A percentile compares a stretch with the other conserved stretches of the same genome.
These are phyloP conservation scores for Cyanodermella asteris DNA, from an alignment of 2,329 filamentous ascomycete species.

Conservation along the genomic window DNA sequence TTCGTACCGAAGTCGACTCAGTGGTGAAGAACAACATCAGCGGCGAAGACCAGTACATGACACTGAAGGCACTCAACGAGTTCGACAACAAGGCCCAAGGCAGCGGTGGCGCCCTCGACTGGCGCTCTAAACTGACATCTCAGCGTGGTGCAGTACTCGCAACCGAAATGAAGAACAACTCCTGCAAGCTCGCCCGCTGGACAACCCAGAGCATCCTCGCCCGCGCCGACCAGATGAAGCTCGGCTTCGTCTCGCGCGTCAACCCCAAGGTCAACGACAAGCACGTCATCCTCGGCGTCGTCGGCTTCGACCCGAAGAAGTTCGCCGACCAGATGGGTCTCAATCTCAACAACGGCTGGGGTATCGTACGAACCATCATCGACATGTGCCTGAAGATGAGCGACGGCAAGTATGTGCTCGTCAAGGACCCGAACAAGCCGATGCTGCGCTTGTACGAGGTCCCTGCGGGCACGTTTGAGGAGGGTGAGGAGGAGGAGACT, in stretches of 20 bases:
- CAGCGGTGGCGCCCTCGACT: slow-evolving; percentile 84
- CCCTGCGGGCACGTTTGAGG: slow-evolving; percentile 70
- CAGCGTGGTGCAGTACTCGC: slow-evolving; percentile 94
- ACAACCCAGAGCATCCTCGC: slow-evolving; percentile 91
- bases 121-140: slow-evolving; percentile 81
- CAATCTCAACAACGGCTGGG: slow-evolving; percentile 92
- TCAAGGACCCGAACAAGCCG: slow-evolving; percentile 90
- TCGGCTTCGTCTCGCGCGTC: slow-evolving; percentile 90
- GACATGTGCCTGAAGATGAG: slow-evolving; percentile 40
- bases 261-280: slow-evolving; percentile 85
- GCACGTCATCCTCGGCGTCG: slow-evolving; percentile 84
- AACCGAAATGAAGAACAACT: slow-evolving; percentile 99
- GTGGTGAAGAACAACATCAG: slow-evolving; percentile 86
- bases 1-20: slow-evolving; percentile 86
- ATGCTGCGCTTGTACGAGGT: slow-evolving; percentile 87
- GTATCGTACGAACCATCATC: slow-evolving; percentile 91
- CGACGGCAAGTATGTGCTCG: slow-evolving; percentile 29
- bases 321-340: slow-evolving; percentile 97
- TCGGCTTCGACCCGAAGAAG: slow-evolving; percentile 94
- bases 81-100: slow-evolving; percentile 97
- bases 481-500: slow-evolving; percentile 48
- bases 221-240: slow-evolving; percentile 96
- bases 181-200: slow-evolving; percentile 94
- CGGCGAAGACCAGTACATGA: slow-evolving; percentile 77
- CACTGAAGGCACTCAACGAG: slow-evolving; percentile 93